phyloP scores from a whole-genome alignment of 805 yeast genomes.

The Candida maesae region DNA sequence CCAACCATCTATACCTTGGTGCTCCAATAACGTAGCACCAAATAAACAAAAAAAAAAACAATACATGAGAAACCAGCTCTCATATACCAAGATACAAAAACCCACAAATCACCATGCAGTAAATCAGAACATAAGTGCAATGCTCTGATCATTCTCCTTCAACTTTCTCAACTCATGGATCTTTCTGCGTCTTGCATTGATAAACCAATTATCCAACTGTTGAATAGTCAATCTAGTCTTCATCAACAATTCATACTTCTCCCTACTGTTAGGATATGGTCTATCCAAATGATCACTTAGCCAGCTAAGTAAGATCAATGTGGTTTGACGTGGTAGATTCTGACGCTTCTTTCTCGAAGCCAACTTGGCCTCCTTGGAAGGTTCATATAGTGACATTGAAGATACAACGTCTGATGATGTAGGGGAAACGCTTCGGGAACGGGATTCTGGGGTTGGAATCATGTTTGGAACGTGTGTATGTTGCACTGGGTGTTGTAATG shows the following conservation, averaged over 20 bases:
- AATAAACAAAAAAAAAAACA: no score
- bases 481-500: conserved; percentile 4
- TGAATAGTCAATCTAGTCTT: conserved; percentile 76
- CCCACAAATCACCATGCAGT: no score
- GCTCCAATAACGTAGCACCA: no score
- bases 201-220: conserved; percentile 84
- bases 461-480: conserved; percentile 3
- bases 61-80: no score
- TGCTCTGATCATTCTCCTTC: conserved; percentile 26
- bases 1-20: no score
- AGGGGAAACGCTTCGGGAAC: conserved; percentile 9
- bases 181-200: conserved; percentile 79
- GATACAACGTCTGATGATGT: not conserved
- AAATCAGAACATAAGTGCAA: conserved; percentile 25
- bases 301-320: conserved; percentile 68
- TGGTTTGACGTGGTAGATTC: conserved; percentile 75
- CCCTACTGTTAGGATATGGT: conserved; percentile 81
- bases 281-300: conserved; percentile 66
- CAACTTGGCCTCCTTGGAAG: conserved; percentile 8
- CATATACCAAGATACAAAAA: no score
- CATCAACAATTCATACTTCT: conserved; percentile 63
- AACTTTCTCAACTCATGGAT: conserved; percentile 32
- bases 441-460: conserved; percentile 17
- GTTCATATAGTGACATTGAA: not conserved
- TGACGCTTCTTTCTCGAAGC: conserved; percentile 47